Evolutionary conservation across 1,284 basidiomycete genomes (phyloP).

Genomic region (Leccinum griseonigrum): DNA sequence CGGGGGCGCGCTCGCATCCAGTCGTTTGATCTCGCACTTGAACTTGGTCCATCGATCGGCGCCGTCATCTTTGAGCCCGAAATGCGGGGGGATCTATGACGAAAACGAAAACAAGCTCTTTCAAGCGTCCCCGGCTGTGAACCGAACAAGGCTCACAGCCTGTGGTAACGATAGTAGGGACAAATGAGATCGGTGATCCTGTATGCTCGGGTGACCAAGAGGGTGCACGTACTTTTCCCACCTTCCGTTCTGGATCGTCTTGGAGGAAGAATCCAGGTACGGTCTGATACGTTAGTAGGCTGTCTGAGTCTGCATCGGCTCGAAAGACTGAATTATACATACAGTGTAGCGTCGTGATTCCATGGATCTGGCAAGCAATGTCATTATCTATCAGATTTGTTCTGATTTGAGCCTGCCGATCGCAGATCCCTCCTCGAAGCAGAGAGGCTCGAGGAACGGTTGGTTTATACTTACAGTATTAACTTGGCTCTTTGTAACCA

Average conservation of each 20-base stretch:
- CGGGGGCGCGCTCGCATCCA: constrained; percentile 43
- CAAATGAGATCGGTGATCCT: constrained; percentile 3
- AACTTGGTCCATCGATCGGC: constrained; percentile 55
- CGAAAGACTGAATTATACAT: constrained; percentile 5
- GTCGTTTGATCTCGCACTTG: constrained; percentile 36
- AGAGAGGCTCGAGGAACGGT: background rate
- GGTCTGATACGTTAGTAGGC: constrained; percentile 8
- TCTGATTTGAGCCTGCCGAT: background rate
- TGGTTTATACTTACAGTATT: background rate
- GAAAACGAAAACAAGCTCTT: background rate
- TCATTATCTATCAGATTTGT: background rate
- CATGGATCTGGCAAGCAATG: constrained; percentile 6
- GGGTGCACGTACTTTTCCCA: constrained; percentile 11
- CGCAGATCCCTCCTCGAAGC: background rate
- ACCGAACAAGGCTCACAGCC: constrained; percentile 17
- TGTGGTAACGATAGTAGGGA: background rate
- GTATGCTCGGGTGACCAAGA: background rate
- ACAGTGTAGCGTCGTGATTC: constrained; percentile 19
- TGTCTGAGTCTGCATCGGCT: background rate
- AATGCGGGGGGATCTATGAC: constrained; percentile 54
- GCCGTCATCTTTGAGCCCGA: constrained; percentile 61
- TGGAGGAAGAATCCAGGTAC: constrained; percentile 22
- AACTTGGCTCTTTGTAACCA: background rate
- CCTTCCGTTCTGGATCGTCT: constrained; percentile 18
- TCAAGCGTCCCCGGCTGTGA: background rate